A percentile compares a stretch with the other conserved stretches of the same genome.
Conservation (phyloP, 139 green algal genomes). For the Pycnococcus provasolii region DNA sequence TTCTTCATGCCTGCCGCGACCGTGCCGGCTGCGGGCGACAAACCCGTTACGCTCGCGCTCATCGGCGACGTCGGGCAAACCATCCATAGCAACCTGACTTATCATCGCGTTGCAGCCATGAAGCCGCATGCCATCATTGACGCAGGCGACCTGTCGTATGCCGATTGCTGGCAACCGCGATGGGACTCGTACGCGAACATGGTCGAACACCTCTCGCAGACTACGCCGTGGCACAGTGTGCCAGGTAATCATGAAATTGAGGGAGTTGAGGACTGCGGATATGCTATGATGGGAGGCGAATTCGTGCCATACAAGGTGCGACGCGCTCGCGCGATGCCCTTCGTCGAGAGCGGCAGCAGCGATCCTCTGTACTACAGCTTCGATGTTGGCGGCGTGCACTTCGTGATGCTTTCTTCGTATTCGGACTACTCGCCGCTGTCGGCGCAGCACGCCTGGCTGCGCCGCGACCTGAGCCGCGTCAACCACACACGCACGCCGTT, state of each 20-base stretch:
- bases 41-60: constrained; percentile 26
- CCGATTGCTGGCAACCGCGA: constrained; percentile 64
- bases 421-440: constrained; percentile 26
- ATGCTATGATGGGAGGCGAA: constrained; percentile 8
- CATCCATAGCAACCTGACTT: constrained; percentile 45
- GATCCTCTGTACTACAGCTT: constrained; percentile 53
- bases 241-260: constrained; percentile 64
- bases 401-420: constrained; percentile 57
- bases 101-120: constrained; percentile 22
- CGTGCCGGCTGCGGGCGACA: too few relatives aligned
- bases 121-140: constrained; percentile 43
- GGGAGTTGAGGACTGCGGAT: too few relatives aligned
- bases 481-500: constrained; percentile 58
- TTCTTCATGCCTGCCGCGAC: too few relatives aligned
- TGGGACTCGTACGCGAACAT: constrained; percentile 64
- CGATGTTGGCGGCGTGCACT: constrained; percentile 31
- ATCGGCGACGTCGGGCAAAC: constrained; percentile 68
- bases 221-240: constrained; percentile 41
- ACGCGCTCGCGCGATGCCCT: constrained; percentile 29
- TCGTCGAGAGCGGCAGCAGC: constrained; percentile 11
- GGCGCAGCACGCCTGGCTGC: constrained; percentile 54
- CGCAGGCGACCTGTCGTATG: constrained; percentile 66
- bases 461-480: constrained; percentile 48
- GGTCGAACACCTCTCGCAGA: constrained; percentile 39
- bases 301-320: constrained; percentile 31